Percentiles rank a stretch among this genome's conserved stretches.
These are phyloP conservation scores for Aureobasidium subglaciale DNA, from an alignment of 2,329 filamentous ascomycete genomes.

Conservation along the genomic window DNA sequence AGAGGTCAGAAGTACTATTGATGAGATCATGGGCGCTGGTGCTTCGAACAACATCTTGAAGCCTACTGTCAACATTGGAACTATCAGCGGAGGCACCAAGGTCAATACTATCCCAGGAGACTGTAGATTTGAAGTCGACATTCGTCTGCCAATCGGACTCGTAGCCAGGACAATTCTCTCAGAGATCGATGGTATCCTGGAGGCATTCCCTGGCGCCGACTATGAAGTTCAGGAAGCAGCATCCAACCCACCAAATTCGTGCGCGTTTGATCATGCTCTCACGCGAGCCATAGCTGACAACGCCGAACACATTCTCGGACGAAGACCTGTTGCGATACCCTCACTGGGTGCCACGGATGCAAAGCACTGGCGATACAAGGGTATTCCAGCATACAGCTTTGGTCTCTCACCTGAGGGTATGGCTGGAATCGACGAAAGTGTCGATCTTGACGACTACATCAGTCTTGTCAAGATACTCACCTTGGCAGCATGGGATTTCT, in stretches of 20 bases:
- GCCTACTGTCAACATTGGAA: conserved; percentile 37
- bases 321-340: conserved; percentile 29
- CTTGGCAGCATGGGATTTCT: conserved; percentile 28
- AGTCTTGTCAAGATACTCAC: conserved; percentile 27
- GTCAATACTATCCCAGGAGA: conserved; percentile 37
- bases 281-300: conserved; percentile 24
- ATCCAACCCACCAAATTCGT: conserved; percentile 30
- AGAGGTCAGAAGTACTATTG: conserved; percentile 27
- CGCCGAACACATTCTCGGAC: conserved; percentile 23
- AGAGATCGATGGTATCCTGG: conserved; percentile 25
- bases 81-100: conserved; percentile 35
- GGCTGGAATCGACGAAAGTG: conserved; percentile 24
- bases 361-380: conserved; percentile 34
- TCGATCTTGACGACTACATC: conserved; percentile 28
- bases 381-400: conserved; percentile 33
- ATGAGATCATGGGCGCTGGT: conserved; percentile 33
- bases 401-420: conserved; percentile 28
- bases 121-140: conserved; percentile 35
- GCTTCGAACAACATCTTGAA: conserved; percentile 28
- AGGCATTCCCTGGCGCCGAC: conserved; percentile 24
- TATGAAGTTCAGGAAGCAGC: conserved; percentile 29
- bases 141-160: conserved; percentile 35
- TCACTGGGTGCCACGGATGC: conserved; percentile 36
- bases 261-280: conserved; percentile 30
- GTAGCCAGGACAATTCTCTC: conserved; percentile 24